These are phyloP conservation scores for Penicillium sp. DNA, from an alignment of 2,329 filamentous ascomycete species.

Conservation along the genomic window DNA sequence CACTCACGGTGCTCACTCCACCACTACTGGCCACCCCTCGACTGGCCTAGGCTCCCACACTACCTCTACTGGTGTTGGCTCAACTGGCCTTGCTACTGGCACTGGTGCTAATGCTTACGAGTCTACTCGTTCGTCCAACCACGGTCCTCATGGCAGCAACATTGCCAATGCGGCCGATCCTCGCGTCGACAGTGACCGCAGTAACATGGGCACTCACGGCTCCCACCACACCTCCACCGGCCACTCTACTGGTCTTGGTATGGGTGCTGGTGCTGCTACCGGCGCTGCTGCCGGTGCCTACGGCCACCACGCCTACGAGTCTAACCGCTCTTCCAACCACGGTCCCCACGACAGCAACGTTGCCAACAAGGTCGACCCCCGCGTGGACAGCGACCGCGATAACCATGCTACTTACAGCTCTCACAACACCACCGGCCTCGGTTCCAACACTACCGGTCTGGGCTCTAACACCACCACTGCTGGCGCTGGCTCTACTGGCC, in stretches of 20 bases:
- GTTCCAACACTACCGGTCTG: conserved; percentile 10
- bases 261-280: not conserved
- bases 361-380: conserved; percentile 19
- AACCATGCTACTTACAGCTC: conserved; percentile 2
- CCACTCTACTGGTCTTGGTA: conserved; percentile 1
- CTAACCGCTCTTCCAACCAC: conserved; percentile 17
- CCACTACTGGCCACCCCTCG: not conserved
- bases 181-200: conserved; percentile 26
- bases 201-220: conserved; percentile 1
- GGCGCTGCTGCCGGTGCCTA: conserved; percentile 4
- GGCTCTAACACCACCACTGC: conserved; percentile 9
- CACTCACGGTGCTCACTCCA: conserved; percentile 3
- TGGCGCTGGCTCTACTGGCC: conserved; percentile 1
- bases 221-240: not conserved
- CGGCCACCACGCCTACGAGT: conserved; percentile 6
- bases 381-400: conserved; percentile 18
- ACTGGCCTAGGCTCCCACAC: conserved; percentile 8
- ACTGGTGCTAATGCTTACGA: conserved; percentile 22
- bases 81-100: not conserved
- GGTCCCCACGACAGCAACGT: conserved; percentile 23
- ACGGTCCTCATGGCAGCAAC: conserved; percentile 27
- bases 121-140: conserved; percentile 22
- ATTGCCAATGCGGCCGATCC: conserved; percentile 23
- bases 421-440: conserved; percentile 11
- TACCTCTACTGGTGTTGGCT: not conserved